Evolutionary conservation across 768 basidiomycete genomes (phyloP).

Genomic region (Mycena chlorophos): DNA sequence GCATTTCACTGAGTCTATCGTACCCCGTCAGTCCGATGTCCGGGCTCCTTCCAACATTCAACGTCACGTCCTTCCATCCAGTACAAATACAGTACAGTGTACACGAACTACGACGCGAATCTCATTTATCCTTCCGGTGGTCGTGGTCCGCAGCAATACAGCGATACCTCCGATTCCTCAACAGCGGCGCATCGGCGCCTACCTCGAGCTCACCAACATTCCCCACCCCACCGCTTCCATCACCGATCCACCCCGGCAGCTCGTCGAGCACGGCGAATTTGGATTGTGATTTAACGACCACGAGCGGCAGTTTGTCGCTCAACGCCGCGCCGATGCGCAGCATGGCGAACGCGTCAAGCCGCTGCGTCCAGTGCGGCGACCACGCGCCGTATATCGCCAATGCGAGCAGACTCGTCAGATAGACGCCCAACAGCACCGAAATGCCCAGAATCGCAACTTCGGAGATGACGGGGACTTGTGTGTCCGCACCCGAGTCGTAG

Average conservation of each 20-base stretch:
- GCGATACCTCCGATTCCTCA: neutral
- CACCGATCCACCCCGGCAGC: neutral
- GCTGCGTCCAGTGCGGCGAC: neutral
- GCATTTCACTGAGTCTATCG: too few species aligned
- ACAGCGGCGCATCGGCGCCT: neutral
- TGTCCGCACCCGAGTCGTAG: neutral
- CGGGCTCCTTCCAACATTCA: too few species aligned
- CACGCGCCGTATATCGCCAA: neutral
- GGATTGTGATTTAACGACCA: neutral
- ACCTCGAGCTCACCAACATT: neutral
- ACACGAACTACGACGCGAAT: too few species aligned
- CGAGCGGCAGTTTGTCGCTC: neutral
- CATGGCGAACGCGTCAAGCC: neutral
- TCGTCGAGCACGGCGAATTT: neutral
- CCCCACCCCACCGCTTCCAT: neutral
- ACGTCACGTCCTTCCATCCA: too few species aligned
- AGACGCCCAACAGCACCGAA: neutral
- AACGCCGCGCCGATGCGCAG: neutral
- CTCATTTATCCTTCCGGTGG: neutral
- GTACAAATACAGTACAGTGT: too few species aligned
- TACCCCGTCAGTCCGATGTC: too few species aligned
- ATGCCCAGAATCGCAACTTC: neutral
- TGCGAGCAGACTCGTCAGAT: neutral
- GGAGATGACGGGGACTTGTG: neutral
- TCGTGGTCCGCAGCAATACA: neutral